Percentiles rank a stretch among this genome's conserved stretches.
These are phyloP conservation scores for Leccinum boreale DNA, from an alignment of 768 basidiomycete species.

Conservation along the genomic window DNA sequence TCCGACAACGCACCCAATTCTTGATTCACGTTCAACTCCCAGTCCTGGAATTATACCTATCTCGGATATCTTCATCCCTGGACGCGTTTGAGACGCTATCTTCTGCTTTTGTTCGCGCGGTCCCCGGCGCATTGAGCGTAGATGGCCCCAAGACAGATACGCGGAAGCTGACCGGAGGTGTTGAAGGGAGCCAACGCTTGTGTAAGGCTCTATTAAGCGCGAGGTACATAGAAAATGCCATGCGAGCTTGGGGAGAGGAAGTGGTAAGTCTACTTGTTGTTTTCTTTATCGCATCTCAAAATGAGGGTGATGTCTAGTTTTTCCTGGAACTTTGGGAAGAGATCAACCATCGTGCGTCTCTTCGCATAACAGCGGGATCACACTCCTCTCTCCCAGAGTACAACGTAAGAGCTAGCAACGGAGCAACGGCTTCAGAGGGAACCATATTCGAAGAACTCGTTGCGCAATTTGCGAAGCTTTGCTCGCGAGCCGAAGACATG, in stretches of 20 bases:
- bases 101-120: constrained; percentile 81
- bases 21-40: constrained; percentile 84
- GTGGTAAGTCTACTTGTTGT: constrained; percentile 49
- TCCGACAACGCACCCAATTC: constrained; percentile 78
- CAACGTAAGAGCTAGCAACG: constrained; percentile 12
- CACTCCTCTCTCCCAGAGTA: constrained; percentile 51
- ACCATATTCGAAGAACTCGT: constrained; percentile 81
- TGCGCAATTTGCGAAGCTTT: constrained; percentile 57
- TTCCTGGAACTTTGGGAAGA: constrained; percentile 90
- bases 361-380: constrained; percentile 53
- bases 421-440: constrained; percentile 42
- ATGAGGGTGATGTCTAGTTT: constrained; percentile 50
- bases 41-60: constrained; percentile 70
- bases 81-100: constrained; percentile 95
- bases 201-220: constrained; percentile 86
- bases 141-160: constrained; percentile 44
- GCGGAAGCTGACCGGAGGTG: constrained; percentile 71
- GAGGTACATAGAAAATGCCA: constrained; percentile 61
- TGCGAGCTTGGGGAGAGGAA: constrained; percentile 89
- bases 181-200: constrained; percentile 78
- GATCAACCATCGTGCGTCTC: constrained; percentile 56
- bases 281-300: neutral
- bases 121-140: constrained; percentile 84
- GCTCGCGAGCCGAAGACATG: constrained; percentile 80
- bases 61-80: constrained; percentile 76